Conservation (phyloP, 345 rosid genomes). For the Excoecaria agallocha region DNA sequence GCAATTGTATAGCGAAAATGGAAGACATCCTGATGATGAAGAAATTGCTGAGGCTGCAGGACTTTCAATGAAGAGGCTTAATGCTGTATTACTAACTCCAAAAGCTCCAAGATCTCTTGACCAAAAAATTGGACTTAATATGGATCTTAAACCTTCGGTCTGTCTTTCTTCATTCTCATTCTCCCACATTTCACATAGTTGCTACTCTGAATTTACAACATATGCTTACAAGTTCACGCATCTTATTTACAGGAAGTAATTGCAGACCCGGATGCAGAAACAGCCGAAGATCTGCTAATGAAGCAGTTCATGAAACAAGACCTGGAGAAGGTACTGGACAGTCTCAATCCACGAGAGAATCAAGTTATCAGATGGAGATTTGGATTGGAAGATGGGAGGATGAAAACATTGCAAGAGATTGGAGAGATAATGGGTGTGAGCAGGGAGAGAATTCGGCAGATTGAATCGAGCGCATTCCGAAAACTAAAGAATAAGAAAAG, state of each 20-base stretch:
- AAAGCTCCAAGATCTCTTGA: constrained; percentile 88
- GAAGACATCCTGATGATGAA: constrained; percentile 70
- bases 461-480: constrained; percentile 72
- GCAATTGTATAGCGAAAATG: constrained; percentile 61
- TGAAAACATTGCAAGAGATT: constrained; percentile 88
- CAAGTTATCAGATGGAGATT: constrained; percentile 82
- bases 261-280: constrained; percentile 73
- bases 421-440: constrained; percentile 83
- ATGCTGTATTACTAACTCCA: constrained; percentile 67
- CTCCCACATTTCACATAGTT: not conserved
- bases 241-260: constrained; percentile 62
- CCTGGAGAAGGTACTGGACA: constrained; percentile 72
- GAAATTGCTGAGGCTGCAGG: constrained; percentile 89
- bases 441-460: constrained; percentile 91
- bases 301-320: constrained; percentile 83
- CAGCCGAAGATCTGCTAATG: constrained; percentile 62
- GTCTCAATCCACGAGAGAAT: constrained; percentile 66
- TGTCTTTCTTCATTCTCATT: constrained; percentile 38
- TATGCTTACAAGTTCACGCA: constrained; percentile 7
- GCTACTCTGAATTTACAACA: not conserved
- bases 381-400: constrained; percentile 85
- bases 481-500: constrained; percentile 84
- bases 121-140: constrained; percentile 75
- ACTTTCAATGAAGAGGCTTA: constrained; percentile 81
- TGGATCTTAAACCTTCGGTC: constrained; percentile 81